A percentile compares a stretch with the other conserved stretches of the same genome.
Conservation (phyloP, 75 land plant genomes). For the Isoetes taiwanensis region DNA sequence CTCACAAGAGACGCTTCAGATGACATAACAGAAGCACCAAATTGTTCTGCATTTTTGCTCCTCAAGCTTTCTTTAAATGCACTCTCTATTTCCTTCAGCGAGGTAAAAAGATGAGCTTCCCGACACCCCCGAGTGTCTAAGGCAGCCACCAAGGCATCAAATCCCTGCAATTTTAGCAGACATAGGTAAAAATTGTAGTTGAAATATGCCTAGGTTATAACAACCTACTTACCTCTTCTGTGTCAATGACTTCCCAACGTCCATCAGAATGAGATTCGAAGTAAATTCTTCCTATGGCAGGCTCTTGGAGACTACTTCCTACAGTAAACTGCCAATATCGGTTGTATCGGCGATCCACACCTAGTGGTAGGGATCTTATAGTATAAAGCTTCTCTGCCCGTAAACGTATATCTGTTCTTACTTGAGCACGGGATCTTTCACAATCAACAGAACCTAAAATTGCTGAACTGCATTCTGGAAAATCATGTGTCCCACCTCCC, state of each 20-base stretch:
- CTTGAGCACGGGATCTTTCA: slow-evolving; percentile 74
- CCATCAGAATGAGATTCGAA: slow-evolving; percentile 75
- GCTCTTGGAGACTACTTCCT: slow-evolving; percentile 67
- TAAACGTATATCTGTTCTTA: slow-evolving; percentile 61
- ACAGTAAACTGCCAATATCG: slow-evolving; percentile 92
- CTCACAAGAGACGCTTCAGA: no score
- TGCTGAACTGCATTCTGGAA: no score
- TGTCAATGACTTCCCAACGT: slow-evolving; percentile 77
- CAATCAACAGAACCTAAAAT: no score
- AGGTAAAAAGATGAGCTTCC: slow-evolving; percentile 63
- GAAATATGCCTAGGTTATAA: no score
- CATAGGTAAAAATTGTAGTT: background rate
- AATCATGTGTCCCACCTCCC: no score
- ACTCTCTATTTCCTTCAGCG: slow-evolving; percentile 53
- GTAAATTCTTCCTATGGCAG: slow-evolving; percentile 81
- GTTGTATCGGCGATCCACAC: slow-evolving; percentile 81
- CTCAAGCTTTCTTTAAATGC: slow-evolving; percentile 45
- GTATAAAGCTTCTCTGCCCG: slow-evolving; percentile 83
- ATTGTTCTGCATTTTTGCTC: no score
- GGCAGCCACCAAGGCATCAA: slow-evolving; percentile 56
- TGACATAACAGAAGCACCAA: slow-evolving; percentile 10
- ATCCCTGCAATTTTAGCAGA: slow-evolving; percentile 84
- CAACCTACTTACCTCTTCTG: slow-evolving; percentile 90
- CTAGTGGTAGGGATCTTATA: slow-evolving; percentile 81
- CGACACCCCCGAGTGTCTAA: slow-evolving; percentile 80